Base-by-base conservation (phyloP, 2,329 filamentous ascomycete species). In the Cytospora leucostoma region DNA sequence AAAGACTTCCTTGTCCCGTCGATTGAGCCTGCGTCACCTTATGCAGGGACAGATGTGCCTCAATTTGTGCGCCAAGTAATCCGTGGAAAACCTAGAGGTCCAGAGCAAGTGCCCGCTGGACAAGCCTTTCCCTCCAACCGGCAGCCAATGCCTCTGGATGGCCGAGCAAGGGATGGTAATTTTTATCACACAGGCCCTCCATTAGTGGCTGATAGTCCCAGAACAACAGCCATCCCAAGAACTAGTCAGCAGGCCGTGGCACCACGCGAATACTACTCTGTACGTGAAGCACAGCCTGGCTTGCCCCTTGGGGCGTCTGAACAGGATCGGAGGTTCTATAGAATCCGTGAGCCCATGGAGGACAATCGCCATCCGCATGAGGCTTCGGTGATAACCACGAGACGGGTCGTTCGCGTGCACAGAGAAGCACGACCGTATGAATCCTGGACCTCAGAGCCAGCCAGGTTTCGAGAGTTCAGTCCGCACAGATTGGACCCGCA, bases 1-100 rank as follows among this genome's bases (percentile, higher is more conserved):
- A 76, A 78, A 67, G 80, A 83, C 47, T 74, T 78, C 68, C 70
- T 81, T 64, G 74, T 83, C 15, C 78, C 70, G 10, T 83, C 80
- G 7, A 78, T 82, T 67, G 81, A 83, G 66, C 75, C 77, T 21
- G 68, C 58, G 7, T 80, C 79, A 38, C 78, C 78, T 6, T 59
- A 61, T 27, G 52, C 59, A n/a, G 55, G 56, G n/a, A 37, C 56
- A 21, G 62, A 62, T 37, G 53, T 54, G 49, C 65, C 63, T 17
- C 63, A 55, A 17, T 60, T 61, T 32, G 59, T 51, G 35, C 56
- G 59, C 47, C 65, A 53, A 32, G 59, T 63, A 19, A 47, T 62
- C 47, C 59, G 56, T 49, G 58, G 50, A 49, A 58, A 56, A 40
- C 56, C 47, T 13, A 57, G 40, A 38, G 55, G 38, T 65, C 52